Evolutionary conservation across 164 flowering plant genomes (phyloP).

Genomic region (Piper longum): DNA sequence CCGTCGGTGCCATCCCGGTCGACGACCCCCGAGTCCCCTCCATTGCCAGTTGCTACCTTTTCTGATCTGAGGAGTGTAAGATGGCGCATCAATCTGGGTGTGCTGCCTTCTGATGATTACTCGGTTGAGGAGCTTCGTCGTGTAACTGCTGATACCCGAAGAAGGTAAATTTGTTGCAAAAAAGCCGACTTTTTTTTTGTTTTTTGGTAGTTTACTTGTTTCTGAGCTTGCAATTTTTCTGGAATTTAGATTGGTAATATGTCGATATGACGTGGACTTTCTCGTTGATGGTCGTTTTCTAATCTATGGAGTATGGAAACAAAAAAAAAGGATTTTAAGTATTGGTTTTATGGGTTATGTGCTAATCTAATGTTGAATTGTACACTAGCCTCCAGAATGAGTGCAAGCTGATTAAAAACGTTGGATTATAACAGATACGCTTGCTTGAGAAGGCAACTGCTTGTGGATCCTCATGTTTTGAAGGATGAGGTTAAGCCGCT

Average conservation of each 20-base stretch:
- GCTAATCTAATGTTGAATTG: too few species aligned
- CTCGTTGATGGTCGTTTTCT: too few species aligned
- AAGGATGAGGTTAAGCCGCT: conserved; percentile 56
- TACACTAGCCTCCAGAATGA: too few species aligned
- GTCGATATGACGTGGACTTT: too few species aligned
- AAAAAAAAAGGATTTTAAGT: too few species aligned
- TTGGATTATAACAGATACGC: conserved; percentile 95
- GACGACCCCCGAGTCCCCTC: background rate
- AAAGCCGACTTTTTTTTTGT: background rate
- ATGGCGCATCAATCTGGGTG: conserved; percentile 85
- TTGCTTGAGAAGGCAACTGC: conserved; percentile 57
- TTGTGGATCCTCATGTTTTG: conserved; percentile 55
- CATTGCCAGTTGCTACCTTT: conserved; percentile 12
- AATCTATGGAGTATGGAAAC: too few species aligned
- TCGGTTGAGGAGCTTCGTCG: conserved; percentile 75
- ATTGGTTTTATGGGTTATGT: too few species aligned
- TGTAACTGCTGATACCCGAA: conserved; percentile 69
- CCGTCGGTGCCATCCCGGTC: conserved; percentile 4
- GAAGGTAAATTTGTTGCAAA: conserved; percentile 34
- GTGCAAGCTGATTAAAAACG: too few species aligned
- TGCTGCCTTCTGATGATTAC: conserved; percentile 45
- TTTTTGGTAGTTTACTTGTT: too few species aligned
- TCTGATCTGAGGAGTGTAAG: conserved; percentile 56
- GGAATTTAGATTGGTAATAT: too few species aligned
- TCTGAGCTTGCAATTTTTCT: background rate